Percentiles rank a stretch among this genome's conserved stretches.
Conservation (phyloP, 2,329 filamentous ascomycete genomes). For the Aciculosporium take region DNA sequence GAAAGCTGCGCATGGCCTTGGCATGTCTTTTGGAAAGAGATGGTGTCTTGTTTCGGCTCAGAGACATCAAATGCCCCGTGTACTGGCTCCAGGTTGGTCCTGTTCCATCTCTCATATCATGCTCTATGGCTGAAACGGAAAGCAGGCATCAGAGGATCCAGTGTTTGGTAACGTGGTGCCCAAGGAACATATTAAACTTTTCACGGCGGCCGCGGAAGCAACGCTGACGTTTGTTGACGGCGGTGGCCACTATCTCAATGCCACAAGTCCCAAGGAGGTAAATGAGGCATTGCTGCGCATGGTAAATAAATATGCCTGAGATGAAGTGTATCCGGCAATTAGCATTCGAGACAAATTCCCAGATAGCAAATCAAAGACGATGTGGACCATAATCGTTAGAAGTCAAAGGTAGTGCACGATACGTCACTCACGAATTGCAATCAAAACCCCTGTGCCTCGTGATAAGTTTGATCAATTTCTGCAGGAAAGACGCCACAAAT, state of each 20-base stretch:
- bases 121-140: not conserved
- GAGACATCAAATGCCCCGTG: slow-evolving; percentile 35
- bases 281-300: slow-evolving; percentile 30
- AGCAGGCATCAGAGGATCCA: slow-evolving; percentile 30
- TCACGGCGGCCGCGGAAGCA: slow-evolving; percentile 30
- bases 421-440: no score
- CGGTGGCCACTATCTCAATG: slow-evolving; percentile 35
- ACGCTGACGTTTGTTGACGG: slow-evolving; percentile 29
- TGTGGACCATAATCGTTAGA: no score
- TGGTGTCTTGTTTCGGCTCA: slow-evolving; percentile 29
- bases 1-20: slow-evolving; percentile 31
- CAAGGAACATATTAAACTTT: slow-evolving; percentile 35
- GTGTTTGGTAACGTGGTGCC: slow-evolving; percentile 27
- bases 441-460: not conserved
- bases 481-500: not conserved
- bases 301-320: slow-evolving; percentile 19
- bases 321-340: not conserved
- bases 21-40: slow-evolving; percentile 32
- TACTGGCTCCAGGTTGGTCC: slow-evolving; percentile 35
- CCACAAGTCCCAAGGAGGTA: slow-evolving; percentile 31
- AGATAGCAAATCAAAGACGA: not conserved
- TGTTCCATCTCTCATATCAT: not conserved
- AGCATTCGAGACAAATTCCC: not conserved
- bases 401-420: no score
- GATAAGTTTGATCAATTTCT: not conserved